Percentiles rank a stretch among this genome's conserved stretches.
Evolutionary conservation across 768 basidiomycete species (phyloP).

Genomic region (Lactarius deliciosus): DNA sequence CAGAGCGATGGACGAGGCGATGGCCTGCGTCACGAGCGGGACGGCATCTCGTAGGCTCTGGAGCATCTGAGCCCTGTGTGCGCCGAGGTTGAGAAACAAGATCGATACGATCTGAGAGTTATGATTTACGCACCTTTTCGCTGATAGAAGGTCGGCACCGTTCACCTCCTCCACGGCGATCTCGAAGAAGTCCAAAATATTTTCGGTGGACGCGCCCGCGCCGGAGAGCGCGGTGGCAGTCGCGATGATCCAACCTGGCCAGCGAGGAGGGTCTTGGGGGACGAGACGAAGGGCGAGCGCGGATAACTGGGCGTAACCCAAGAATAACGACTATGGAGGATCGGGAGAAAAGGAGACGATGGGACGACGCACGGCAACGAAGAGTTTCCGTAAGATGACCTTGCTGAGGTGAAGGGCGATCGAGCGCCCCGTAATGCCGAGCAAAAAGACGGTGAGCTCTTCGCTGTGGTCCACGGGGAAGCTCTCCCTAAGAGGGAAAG

Average conservation of each 20-base stretch:
- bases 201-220: conserved; percentile 56
- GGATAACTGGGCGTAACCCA: conserved; percentile 5
- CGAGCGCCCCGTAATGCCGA: conserved; percentile 69
- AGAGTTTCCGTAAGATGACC: conserved; percentile 82
- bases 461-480: conserved; percentile 63
- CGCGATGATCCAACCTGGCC: conserved; percentile 76
- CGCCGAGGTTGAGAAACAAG: conserved; percentile 14
- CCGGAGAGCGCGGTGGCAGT: conserved; percentile 62
- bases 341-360: background rate
- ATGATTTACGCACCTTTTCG: conserved; percentile 57
- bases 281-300: conserved; percentile 71
- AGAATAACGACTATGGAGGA: conserved; percentile 11
- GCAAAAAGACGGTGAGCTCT: conserved; percentile 60
- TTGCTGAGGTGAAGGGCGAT: conserved; percentile 57
- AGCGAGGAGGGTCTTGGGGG: conserved; percentile 54
- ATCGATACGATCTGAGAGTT: conserved; percentile 23
- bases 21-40: conserved; percentile 67
- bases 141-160: conserved; percentile 69
- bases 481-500: conserved; percentile 53
- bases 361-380: conserved; percentile 66
- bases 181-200: conserved; percentile 71
- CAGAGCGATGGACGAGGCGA: conserved; percentile 55
- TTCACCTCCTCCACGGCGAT: conserved; percentile 84
- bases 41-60: conserved; percentile 66
- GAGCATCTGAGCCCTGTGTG: conserved; percentile 56